Base-by-base conservation (phyloP, 2,329 filamentous ascomycete species). In the Xylariomycetidae sp. region DNA sequence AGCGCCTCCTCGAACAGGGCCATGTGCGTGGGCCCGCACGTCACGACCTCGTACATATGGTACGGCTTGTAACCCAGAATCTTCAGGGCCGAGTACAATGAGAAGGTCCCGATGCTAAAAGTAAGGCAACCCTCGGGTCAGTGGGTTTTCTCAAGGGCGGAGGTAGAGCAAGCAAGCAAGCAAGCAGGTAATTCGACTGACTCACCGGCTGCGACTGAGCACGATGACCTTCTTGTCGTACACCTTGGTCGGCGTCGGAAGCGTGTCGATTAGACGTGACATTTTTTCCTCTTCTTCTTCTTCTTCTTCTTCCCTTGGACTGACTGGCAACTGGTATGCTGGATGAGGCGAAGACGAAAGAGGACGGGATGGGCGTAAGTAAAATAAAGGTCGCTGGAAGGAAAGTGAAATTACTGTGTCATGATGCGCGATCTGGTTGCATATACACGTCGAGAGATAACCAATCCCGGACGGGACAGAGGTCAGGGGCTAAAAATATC, bases 61-160 rank as follows among this genome's bases (percentile, higher is more conserved):
- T 45, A 51, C 6, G 45, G 31, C 29, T 36, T 40, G 32, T 48
- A 52, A 4, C 48, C 46, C 13, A 52, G 41, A 16, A 44, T 45
- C 27, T 41, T 31, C 15, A 52, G 34, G 13, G 48, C 48, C 8
- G 44, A 37, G 36, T 48, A 50, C 4, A 52, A 32, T 4, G 47
- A 50, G 11, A 49, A 42, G 2, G 48, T 52, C 18, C 49, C 49
- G n/a, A 46, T 40, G 4, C 46, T 50, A 13, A 29, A 16, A 28
- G 19, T 7, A 28, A 25, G 18, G 6, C n/a, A 29, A 16, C 14
- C 11, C 14, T 30, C 18, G 11, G 5, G 3, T 33, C 20, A 20
- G 15, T 27, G n/a, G 13, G 30, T 16, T 3, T 25, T 13, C n/a
- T n/a, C n/a, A n/a, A n/a, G n/a, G n/a, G n/a, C n/a, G n/a, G n/a